Evolutionary conservation across 139 green algal genomes (phyloP), one percentile per base, ranked within the genome.

Genomic region (Coelastrella sp.): DNA sequence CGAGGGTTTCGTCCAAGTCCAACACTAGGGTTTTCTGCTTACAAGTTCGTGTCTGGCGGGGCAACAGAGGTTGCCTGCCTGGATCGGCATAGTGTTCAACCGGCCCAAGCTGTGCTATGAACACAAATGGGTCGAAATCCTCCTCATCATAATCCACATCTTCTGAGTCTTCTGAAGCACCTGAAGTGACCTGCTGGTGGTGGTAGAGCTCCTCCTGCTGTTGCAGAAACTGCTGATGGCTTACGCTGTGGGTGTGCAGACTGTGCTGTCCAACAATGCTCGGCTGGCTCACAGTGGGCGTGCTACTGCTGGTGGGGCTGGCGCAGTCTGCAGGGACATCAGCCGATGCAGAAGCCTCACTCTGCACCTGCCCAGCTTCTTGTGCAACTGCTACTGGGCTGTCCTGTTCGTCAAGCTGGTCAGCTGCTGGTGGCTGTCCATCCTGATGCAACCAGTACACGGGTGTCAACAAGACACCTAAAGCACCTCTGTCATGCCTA

Each of bases 1-100:
- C 97, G 41, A 99, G 90, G 64, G 97, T 99, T 84, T 99, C 97
- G 83, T 99, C 97, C 60, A 99, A 88, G 86, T 99, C 97, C 43
- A 99, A 91, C 62, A 99, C 93, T 63, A 97, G 91, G 1, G 89
- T 95, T 82, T 97, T 98, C 63, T 87, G 82, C 71, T 82, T 87
- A 71, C 82, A 87, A 38, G 38, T 25, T 17, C 82, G 82, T n/a
- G 69, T 81, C n/a, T 72, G 69, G 50, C 82, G 71, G 27, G 82
- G 82, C 53, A 82, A 59, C 57, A 82, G 71, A 30, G 48, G 80
- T 34, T 69, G 64, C n/a, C 64, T 35, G 48, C 41, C 59, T 35
- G 69, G 57, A 21, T 35, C 27, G 17, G 41, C 69, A n/a, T 57
- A 82, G 21, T 59, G 57, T 57, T 81, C 82, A 6, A 81, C 57